Evolutionary conservation across 805 yeast species (phyloP), one percentile per base, ranked within the genome.

Genomic region (Candida maesae): DNA sequence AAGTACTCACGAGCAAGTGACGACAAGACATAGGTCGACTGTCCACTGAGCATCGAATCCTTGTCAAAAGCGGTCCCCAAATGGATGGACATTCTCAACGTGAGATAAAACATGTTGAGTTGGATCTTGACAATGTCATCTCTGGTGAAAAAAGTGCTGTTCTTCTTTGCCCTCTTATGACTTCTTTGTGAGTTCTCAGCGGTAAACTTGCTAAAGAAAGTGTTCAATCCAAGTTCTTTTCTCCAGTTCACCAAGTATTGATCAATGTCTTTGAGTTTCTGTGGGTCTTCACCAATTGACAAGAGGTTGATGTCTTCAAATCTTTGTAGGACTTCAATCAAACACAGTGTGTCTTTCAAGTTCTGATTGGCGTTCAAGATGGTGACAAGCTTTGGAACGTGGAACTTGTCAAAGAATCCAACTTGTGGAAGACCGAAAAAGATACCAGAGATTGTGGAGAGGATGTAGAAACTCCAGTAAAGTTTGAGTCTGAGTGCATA

Each of bases 401-500:
- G 54, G 27, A 47, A 45, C 18, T 46, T 42, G 8, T 49, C 49
- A 20, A 54, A 54, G 38, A 55, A 50, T 2, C 45, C 47, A 39
- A 46, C 37, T 15, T 52, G 53, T 30, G 59, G 54, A 28, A 55
- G 36, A 7, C 61, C 61, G 47, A 47, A 53, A 29, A 42, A 35
- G 28, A 44, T 31, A 27, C 46, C 38, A 30, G 60, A 44, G 14
- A 52, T 33, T 12, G 43, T 42, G n/a, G 52, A 46, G 20, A 70
- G 50, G n/a, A 67, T 61, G 29, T 60, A 60, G 44, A 59, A 65
- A 41, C 67, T 63, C 77, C 77, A 71, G 45, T 63, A 72, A 9
- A 72, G 46, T 41, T 68, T 70, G 28, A 70, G 51, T 46, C 74
- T 51, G 17, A 51, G 44, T 2, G 56, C 44, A 30, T 57, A 52